Conservation (phyloP, 768 basidiomycete species). For the Lactarius deliciosus region DNA sequence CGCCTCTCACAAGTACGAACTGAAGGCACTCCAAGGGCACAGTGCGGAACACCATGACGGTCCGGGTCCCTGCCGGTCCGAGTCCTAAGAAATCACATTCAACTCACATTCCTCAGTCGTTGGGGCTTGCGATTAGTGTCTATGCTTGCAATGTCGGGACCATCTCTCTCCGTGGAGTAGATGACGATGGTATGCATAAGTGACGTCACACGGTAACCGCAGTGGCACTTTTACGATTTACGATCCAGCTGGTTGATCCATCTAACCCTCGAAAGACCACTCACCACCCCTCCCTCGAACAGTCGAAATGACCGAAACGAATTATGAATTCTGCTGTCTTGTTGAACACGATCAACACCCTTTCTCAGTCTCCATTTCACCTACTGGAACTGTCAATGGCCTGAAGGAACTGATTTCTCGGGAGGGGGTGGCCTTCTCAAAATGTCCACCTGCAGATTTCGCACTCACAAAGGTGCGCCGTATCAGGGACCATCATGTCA, state of each 20-base stretch:
- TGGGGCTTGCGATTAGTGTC: background rate
- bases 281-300: too few species aligned
- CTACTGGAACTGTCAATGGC: background rate
- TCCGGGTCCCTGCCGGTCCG: too few species aligned
- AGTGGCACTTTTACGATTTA: too few species aligned
- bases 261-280: too few species aligned
- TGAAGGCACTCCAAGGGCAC: too few species aligned
- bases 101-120: too few species aligned
- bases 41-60: background rate
- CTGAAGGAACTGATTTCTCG: background rate
- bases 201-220: background rate
- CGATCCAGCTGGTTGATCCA: background rate
- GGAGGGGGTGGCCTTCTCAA: background rate
- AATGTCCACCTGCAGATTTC: background rate
- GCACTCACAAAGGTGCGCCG: background rate
- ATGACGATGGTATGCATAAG: background rate
- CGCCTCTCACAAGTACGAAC: too few species aligned
- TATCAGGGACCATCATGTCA: background rate
- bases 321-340: background rate
- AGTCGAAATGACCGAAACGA: background rate
- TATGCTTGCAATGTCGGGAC: background rate
- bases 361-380: background rate
- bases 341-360: background rate
- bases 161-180: background rate
- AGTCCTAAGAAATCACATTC: too few species aligned